phyloP scores from a whole-genome alignment of 2,329 filamentous ascomycete species.

The Aphanocladium album region DNA sequence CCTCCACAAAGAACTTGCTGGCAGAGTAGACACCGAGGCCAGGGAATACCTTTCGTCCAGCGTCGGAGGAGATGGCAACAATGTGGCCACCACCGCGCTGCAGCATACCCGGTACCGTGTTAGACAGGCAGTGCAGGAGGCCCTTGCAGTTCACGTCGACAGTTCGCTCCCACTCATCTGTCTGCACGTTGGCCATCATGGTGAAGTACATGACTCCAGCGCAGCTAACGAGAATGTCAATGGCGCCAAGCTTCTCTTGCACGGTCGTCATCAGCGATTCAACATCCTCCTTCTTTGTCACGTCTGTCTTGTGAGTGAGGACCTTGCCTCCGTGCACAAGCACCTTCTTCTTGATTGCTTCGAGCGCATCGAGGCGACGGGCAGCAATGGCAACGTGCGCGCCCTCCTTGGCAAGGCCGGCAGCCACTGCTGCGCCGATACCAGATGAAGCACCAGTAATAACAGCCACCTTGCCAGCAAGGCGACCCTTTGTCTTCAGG shows the following conservation, averaged over 20 bases:
- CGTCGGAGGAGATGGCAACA: conserved; percentile 77
- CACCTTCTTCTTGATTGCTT: conserved; percentile 59
- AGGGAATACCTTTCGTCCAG: conserved; percentile 76
- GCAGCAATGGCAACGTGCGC: conserved; percentile 68
- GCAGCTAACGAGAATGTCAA: conserved; percentile 75
- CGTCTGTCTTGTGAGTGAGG: conserved; percentile 65
- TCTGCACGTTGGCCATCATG: conserved; percentile 73
- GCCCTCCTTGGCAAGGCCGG: conserved; percentile 64
- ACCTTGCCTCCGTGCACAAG: conserved; percentile 56
- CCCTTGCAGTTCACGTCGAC: conserved; percentile 87
- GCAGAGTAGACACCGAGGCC: conserved; percentile 78
- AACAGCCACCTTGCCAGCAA: conserved; percentile 66
- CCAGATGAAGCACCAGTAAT: conserved; percentile 77
- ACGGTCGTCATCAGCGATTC: conserved; percentile 58
- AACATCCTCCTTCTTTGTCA: conserved; percentile 62
- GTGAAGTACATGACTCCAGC: conserved; percentile 88
- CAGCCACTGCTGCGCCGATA: conserved; percentile 70
- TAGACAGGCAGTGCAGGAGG: conserved; percentile 65
- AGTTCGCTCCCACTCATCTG: conserved; percentile 73
- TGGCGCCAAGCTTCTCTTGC: conserved; percentile 58
- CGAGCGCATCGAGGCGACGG: conserved; percentile 63
- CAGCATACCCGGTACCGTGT: conserved; percentile 67
- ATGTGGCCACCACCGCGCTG: conserved; percentile 65
- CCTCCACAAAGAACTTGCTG: conserved; percentile 82
- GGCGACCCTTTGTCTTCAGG: conserved; percentile 42